These are phyloP conservation scores for Ambrosia artemisiifolia DNA, from an alignment of 129 eudicot genomes.

Conservation along the genomic window DNA sequence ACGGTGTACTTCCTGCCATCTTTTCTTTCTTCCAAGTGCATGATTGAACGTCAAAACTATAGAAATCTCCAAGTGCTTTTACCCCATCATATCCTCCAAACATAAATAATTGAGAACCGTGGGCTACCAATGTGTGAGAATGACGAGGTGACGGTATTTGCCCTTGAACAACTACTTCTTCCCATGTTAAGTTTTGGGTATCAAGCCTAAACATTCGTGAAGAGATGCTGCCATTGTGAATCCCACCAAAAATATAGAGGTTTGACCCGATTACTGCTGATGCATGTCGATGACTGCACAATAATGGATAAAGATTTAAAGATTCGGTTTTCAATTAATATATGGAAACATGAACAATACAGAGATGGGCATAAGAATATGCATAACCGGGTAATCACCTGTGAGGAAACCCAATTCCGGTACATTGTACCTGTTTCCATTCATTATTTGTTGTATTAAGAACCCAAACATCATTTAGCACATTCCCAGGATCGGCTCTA, in stretches of 20 bases:
- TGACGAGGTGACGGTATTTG: conserved; percentile 82
- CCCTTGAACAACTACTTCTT: conserved; percentile 52
- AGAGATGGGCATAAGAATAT: neutral
- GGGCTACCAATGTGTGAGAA: conserved; percentile 78
- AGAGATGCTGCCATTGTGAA: conserved; percentile 43
- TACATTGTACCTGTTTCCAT: conserved; percentile 62
- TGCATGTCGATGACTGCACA: conserved; percentile 90
- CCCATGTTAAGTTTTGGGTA: conserved; percentile 56
- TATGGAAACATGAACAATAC: neutral
- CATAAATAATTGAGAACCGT: conserved; percentile 48
- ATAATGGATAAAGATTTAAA: neutral
- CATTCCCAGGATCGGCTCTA: conserved; percentile 83
- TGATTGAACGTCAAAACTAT: conserved; percentile 61
- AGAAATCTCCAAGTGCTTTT: conserved; percentile 74
- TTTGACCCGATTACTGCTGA: conserved; percentile 74
- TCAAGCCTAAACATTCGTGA: conserved; percentile 66
- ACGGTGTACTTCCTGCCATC: conserved; percentile 54
- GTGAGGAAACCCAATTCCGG: conserved; percentile 61
- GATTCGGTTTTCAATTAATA: neutral
- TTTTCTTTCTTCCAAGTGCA: conserved; percentile 61
- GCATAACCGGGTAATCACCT: conserved; percentile 42
- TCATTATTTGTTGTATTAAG: conserved; percentile 41
- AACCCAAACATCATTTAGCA: conserved; percentile 81
- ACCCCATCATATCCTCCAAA: conserved; percentile 89
- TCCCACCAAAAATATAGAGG: conserved; percentile 80